These are phyloP conservation scores for Syzygium syzygioides DNA, from an alignment of 441 rosid species.

Conservation along the genomic window DNA sequence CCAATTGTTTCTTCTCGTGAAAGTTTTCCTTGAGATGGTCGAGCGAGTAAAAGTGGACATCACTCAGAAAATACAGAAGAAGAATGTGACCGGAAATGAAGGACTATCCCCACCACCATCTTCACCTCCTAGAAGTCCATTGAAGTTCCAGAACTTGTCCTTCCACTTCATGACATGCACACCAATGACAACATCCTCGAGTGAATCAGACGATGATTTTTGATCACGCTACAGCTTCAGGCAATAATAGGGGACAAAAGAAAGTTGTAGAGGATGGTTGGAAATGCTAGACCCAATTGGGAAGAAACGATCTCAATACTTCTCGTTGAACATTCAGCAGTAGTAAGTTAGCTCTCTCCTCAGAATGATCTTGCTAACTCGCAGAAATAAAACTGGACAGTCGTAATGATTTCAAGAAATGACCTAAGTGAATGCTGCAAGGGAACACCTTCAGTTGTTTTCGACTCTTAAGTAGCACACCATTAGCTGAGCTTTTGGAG, in stretches of 20 bases:
- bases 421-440: background rate
- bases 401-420: background rate
- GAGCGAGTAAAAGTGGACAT: slow-evolving; percentile 5
- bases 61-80: slow-evolving; percentile 6
- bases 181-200: background rate
- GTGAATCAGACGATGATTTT: background rate
- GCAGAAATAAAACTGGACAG: background rate
- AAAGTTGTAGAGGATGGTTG: background rate
- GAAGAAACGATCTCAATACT: background rate
- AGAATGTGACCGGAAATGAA: background rate
- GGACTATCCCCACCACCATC: background rate
- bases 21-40: slow-evolving; percentile 7
- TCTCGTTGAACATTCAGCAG: background rate
- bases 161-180: background rate
- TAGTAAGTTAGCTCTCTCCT: background rate
- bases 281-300: background rate
- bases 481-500: background rate
- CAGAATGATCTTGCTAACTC: background rate
- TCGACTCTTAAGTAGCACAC: background rate
- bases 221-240: background rate
- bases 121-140: background rate
- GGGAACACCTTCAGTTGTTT: background rate
- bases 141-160: background rate
- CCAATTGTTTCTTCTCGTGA: slow-evolving; percentile 3
- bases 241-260: background rate